A percentile compares a stretch with the other conserved stretches of the same genome.
phyloP scores from a whole-genome alignment of 768 basidiomycete genomes.

The Xanthoconium stramineum region DNA sequence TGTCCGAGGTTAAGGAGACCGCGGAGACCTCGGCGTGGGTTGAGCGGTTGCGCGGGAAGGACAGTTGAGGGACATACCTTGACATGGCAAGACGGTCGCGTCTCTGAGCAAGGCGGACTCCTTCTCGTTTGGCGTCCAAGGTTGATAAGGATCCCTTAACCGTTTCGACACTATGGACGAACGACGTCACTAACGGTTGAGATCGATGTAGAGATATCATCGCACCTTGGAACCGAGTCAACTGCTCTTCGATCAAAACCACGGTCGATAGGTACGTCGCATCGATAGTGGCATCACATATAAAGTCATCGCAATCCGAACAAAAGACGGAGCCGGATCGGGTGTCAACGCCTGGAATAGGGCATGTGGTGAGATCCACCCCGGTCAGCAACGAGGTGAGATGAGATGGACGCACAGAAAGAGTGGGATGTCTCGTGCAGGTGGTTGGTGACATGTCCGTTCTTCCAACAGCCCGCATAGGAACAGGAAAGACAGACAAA shows the following conservation, averaged over 20 bases:
- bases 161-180: constrained; percentile 35
- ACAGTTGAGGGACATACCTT: constrained; percentile 44
- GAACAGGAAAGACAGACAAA: constrained; percentile 73
- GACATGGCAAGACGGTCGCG: constrained; percentile 59
- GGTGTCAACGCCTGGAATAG: constrained; percentile 61
- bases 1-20: constrained; percentile 87
- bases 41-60: neutral
- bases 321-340: constrained; percentile 77
- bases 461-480: constrained; percentile 67
- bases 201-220: neutral
- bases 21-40: constrained; percentile 54
- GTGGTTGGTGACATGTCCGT: constrained; percentile 56
- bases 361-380: neutral
- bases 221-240: constrained; percentile 50
- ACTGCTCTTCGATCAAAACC: constrained; percentile 57
- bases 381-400: neutral
- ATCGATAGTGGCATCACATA: constrained; percentile 58
- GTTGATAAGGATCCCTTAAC: constrained; percentile 44
- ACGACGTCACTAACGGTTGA: neutral
- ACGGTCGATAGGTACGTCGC: constrained; percentile 41
- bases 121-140: constrained; percentile 45
- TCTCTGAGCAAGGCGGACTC: constrained; percentile 47
- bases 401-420: constrained; percentile 53
- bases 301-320: constrained; percentile 67
- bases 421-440: constrained; percentile 53